phyloP scores from a whole-genome alignment of 75 land plant genomes.

The Chamaecyparis obtusa region DNA sequence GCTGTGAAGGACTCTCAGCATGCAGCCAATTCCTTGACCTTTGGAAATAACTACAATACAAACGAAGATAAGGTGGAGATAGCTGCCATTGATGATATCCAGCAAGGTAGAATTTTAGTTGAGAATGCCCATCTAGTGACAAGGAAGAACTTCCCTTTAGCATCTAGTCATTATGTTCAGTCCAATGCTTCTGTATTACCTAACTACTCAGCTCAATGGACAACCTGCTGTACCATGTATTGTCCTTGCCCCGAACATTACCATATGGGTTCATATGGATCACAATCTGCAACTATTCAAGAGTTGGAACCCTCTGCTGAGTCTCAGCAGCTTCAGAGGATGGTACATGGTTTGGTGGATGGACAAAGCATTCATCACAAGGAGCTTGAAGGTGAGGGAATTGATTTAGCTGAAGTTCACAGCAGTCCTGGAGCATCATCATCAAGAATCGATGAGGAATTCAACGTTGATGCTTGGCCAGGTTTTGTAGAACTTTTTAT shows the following conservation, averaged over 20 bases:
- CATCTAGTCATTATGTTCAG: background rate
- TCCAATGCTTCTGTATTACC: background rate
- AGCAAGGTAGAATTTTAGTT: background rate
- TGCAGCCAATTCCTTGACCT: background rate
- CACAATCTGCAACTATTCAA: background rate
- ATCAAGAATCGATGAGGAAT: conserved; percentile 2
- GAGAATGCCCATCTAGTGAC: background rate
- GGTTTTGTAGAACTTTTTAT: background rate
- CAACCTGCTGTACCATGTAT: background rate
- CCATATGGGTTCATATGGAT: background rate
- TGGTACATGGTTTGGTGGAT: background rate
- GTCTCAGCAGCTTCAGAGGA: background rate
- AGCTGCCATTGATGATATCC: background rate
- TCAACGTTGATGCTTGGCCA: background rate
- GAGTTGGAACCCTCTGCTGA: background rate
- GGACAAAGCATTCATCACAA: background rate
- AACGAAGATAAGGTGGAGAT: background rate
- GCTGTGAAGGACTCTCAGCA: background rate
- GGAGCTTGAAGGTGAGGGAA: background rate
- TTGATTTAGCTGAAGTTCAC: background rate
- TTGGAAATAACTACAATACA: background rate
- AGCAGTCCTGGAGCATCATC: background rate
- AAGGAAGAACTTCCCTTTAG: background rate
- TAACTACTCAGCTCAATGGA: background rate
- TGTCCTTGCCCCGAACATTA: conserved; percentile 4